phyloP scores from a whole-genome alignment of 495 filamentous ascomycete genomes.

The Aspergillus sparsus region DNA sequence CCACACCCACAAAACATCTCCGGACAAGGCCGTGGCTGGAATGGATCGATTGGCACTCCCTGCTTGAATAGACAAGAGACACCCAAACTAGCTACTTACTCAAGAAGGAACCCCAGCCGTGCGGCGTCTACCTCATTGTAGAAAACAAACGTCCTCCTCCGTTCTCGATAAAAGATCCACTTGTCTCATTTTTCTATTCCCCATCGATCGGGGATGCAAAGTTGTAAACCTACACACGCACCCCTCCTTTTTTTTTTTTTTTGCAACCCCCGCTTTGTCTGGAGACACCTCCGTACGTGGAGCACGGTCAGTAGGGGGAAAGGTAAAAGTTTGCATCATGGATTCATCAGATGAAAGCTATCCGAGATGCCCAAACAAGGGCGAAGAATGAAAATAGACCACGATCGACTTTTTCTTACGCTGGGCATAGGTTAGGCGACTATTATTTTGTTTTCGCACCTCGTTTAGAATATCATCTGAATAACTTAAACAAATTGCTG shows the following conservation, averaged over 20 bases:
- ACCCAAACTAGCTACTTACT: no score
- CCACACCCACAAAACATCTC: background rate
- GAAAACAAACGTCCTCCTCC: background rate
- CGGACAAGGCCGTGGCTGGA: constrained; percentile 16
- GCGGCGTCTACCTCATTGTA: background rate
- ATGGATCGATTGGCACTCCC: constrained; percentile 1
- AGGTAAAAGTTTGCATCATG: background rate
- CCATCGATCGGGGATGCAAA: constrained; percentile 2
- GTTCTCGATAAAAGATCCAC: background rate
- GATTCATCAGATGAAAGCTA: background rate
- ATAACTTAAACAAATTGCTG: constrained; percentile 1
- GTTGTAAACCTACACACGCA: background rate
- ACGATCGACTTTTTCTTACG: no score
- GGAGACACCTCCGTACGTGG: background rate
- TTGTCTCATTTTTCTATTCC: background rate
- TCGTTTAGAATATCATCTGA: background rate
- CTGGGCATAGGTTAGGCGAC: no score
- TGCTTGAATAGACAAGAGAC: background rate
- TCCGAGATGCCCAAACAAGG: background rate
- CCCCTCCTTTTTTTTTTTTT: background rate
- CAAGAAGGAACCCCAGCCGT: no score
- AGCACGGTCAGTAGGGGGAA: no score
- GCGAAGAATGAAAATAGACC: background rate
- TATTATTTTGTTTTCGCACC: background rate
- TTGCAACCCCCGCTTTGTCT: background rate